Evolutionary conservation across 768 basidiomycete genomes (phyloP).

Genomic region (Termitomyces titanicus): DNA sequence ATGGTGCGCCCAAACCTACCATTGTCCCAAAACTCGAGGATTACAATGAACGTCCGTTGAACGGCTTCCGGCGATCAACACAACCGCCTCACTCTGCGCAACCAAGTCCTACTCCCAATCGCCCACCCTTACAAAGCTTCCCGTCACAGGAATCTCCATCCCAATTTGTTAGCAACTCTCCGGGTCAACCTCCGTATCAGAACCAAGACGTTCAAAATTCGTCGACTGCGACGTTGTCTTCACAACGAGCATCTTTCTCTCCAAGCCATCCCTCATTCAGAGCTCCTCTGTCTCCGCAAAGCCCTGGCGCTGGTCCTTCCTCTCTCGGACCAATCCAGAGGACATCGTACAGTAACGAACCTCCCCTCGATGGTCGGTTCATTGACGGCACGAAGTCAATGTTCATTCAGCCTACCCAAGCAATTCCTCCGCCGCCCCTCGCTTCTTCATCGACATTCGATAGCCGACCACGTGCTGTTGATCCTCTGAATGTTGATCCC

Average conservation of each 20-base stretch:
- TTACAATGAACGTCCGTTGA: constrained; percentile 34
- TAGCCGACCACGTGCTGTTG: constrained; percentile 16
- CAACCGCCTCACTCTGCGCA: constrained; percentile 33
- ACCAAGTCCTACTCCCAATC: constrained; percentile 21
- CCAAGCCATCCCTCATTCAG: constrained; percentile 12
- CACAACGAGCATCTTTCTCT: constrained; percentile 16
- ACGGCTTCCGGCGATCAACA: constrained; percentile 29
- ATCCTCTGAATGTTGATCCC: constrained; percentile 33
- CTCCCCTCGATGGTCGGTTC: constrained; percentile 62
- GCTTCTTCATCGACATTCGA: constrained; percentile 33
- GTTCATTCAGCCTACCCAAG: constrained; percentile 57
- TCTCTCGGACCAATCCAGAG: constrained; percentile 31
- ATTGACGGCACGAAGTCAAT: constrained; percentile 79
- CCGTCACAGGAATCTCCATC: constrained; percentile 21
- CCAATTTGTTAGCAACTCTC: constrained; percentile 13
- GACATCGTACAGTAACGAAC: constrained; percentile 31
- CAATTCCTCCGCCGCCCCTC: constrained; percentile 31
- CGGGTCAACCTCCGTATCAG: constrained; percentile 20
- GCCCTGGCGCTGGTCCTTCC: constrained; percentile 56
- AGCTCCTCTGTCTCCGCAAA: constrained; percentile 35
- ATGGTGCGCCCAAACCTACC: constrained; percentile 56
- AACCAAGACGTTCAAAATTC: constrained; percentile 25
- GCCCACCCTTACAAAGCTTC: constrained; percentile 18
- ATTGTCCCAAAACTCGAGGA: constrained; percentile 66
- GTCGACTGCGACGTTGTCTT: constrained; percentile 24